phyloP scores from a whole-genome alignment of 2,329 filamentous ascomycete genomes.

The Phyllosticta capitalensis region DNA sequence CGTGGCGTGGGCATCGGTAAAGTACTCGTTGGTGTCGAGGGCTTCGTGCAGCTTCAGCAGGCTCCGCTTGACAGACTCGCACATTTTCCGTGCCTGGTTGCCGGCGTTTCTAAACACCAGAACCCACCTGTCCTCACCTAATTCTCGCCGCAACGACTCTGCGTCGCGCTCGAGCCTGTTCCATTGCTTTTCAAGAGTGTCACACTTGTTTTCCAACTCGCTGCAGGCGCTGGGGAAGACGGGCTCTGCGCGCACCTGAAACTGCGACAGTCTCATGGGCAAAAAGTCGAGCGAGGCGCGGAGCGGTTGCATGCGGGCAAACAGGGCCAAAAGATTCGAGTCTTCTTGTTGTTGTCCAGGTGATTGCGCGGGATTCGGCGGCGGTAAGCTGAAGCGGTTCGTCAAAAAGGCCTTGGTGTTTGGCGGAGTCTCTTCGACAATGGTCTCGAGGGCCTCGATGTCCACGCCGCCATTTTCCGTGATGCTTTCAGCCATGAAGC shows the following conservation, averaged over 20 bases:
- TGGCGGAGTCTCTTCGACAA: conserved; percentile 74
- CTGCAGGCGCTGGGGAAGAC: conserved; percentile 87
- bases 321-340: conserved; percentile 76
- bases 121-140: conserved; percentile 94
- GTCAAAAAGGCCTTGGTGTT: conserved; percentile 44
- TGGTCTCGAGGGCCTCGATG: conserved; percentile 83
- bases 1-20: conserved; percentile 52
- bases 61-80: conserved; percentile 85
- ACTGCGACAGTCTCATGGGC: conserved; percentile 85
- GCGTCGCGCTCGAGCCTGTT: conserved; percentile 83
- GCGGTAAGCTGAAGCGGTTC: conserved; percentile 59
- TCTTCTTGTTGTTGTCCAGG: conserved; percentile 63
- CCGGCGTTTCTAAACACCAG: conserved; percentile 90
- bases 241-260: conserved; percentile 64
- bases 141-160: conserved; percentile 76
- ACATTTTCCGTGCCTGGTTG: conserved; percentile 90
- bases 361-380: conserved; percentile 47
- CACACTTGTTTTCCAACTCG: conserved; percentile 68
- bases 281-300: conserved; percentile 90
- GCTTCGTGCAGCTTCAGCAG: conserved; percentile 72
- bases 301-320: conserved; percentile 90
- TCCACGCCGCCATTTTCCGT: conserved; percentile 49
- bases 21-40: conserved; percentile 49
- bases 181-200: conserved; percentile 72
- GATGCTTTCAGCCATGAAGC: conserved; percentile 58